Conservation (phyloP, 768 basidiomycete genomes). For the Macrolepiota dolichaula region DNA sequence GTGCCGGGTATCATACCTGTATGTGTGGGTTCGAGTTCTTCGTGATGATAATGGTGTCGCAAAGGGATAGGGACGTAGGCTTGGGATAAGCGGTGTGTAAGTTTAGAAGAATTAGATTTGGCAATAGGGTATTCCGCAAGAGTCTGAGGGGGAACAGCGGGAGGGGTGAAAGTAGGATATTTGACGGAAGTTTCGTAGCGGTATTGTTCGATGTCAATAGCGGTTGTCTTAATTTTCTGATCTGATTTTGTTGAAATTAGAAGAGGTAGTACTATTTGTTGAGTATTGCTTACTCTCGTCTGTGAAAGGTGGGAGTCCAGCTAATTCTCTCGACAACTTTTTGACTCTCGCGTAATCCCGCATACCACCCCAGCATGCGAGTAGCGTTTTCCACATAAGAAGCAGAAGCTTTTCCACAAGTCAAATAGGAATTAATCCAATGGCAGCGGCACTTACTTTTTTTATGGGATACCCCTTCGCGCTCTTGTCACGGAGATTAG, state of each 20-base stretch:
- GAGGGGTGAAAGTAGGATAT: slow-evolving; percentile 89
- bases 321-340: slow-evolving; percentile 79
- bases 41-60: slow-evolving; percentile 92
- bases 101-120: slow-evolving; percentile 32
- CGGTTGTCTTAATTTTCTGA: slow-evolving; percentile 81
- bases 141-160: slow-evolving; percentile 38
- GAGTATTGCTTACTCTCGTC: slow-evolving; percentile 27
- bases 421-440: neutral
- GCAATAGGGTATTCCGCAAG: slow-evolving; percentile 30
- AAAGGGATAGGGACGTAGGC: slow-evolving; percentile 92
- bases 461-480: slow-evolving; percentile 97
- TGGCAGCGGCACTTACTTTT: slow-evolving; percentile 54
- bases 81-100: slow-evolving; percentile 73
- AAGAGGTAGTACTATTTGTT: neutral
- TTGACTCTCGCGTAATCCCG: slow-evolving; percentile 83
- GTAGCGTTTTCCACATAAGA: slow-evolving; percentile 89
- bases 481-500: slow-evolving; percentile 86
- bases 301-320: slow-evolving; percentile 61
- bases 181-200: slow-evolving; percentile 90
- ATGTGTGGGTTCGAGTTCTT: slow-evolving; percentile 55
- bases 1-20: slow-evolving; percentile 33
- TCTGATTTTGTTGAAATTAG: slow-evolving; percentile 27
- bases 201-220: slow-evolving; percentile 87
- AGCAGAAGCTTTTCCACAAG: slow-evolving; percentile 65
- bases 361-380: slow-evolving; percentile 91